Base-by-base conservation (phyloP, 441 rosid genomes). In the Euphorbia celastroides region DNA sequence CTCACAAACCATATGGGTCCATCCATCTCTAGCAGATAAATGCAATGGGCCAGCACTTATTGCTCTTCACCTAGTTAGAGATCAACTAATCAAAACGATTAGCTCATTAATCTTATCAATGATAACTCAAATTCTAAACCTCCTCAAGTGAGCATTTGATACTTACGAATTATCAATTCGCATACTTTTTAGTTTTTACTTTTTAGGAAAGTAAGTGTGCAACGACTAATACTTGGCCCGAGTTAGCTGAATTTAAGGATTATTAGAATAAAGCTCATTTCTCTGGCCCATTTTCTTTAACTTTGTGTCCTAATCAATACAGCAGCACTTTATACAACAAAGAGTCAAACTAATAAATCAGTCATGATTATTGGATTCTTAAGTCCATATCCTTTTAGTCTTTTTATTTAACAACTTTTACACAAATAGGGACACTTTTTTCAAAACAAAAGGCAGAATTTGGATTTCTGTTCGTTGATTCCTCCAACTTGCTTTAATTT, bases 221-320 rank as follows among this genome's bases (percentile, higher is more conserved):
- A 34, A 34, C 4, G 9, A 34, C 38, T 34, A 34, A 3, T 34
- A 34, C 9, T 34, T 34, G 38, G 5, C 4, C 38, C 38, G 9
- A 23, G 17, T n/a, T 51, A n/a, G 55, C 27, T 30, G 48, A 66
- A 63, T 55, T 61, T 19, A 30, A n/a, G 38, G 65, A 65, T 46
- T 44, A 34, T 66, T n/a, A 32, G 36, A 66, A 31, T 48, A 67
- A 50, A 17, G 68, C 59, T 44, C 60, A 48, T 69, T 65, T 70
- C 68, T 58, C 69, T 57, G 62, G 48, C 71, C 59, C 60, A 42
- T 54, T 57, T n/a, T 50, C 81, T 82, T 80, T 79, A 60, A 65
- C 84, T 81, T 83, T 81, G 78, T 81, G 76, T 73, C 80, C 78
- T 73, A 75, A 81, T 83, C 76, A 82, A 70, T 75, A 58, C 64